Evolutionary conservation across 2,329 filamentous ascomycete genomes (phyloP), one percentile per base, ranked within the genome.

Genomic region (Pleomassaria siparia): DNA sequence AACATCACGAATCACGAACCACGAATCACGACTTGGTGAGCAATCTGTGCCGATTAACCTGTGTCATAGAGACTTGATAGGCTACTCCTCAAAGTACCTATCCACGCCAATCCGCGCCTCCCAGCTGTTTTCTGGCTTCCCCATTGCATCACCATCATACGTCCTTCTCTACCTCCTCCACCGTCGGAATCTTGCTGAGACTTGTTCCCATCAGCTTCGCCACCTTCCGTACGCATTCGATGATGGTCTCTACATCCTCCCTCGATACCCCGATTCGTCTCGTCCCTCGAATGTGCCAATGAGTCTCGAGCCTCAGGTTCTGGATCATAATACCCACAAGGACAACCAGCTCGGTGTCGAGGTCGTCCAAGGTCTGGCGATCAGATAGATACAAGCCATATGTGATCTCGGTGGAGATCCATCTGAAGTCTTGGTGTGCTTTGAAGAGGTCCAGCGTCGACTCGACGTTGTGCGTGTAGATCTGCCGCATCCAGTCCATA

Each of bases 301-400:
- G 73, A 5, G 79, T 78, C 62, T 80, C 75, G 1, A 67, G 60
- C 4, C 58, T 61, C 15, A 82, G 56, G 49, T 82, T 81, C 61
- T 83, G 80, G 11, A 76, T 76, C 75, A 81, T 78, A 42, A 83
- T 81, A 0, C 73, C 76, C 4, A 73, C 65, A 10, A 82, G 61
- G 2, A 79, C 76, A 2, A 80, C 72, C 12, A 82, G 59, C 54
- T 82, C 75, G 1, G 80, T 81, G 39, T 81, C 80, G 6, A 78
- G 46, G 8, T 76, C 75, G n/a, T 75, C 74, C 2, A 82, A 62
- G 8, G 80, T 74, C 54, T 72, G 74, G 18, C 79, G 73, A 61
- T 82, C 79, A 5, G 73, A 75, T 2, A 83, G 71, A 51, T 77
- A 82, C 15, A 82, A 63, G 0, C 80, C 80, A 50, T 82, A 82